Evolutionary conservation across 78 protist genomes (phyloP), one percentile per base, ranked within the genome.

Genomic region (Dictyostelium firmibasis): DNA sequence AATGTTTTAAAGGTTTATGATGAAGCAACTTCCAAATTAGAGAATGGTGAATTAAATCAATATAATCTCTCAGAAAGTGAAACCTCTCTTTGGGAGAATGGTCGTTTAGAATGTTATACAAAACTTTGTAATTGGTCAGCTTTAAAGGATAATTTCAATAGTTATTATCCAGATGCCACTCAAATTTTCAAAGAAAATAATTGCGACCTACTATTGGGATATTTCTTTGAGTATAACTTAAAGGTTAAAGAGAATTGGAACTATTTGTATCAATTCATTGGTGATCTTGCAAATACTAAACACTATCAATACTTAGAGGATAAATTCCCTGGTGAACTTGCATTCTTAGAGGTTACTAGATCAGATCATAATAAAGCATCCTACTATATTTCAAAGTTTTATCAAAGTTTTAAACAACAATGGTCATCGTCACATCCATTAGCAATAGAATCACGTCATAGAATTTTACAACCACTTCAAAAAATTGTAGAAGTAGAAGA

Each of bases 221-320:
- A 92, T 67, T 86, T 72, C 62, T 29, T 96, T 18, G 70, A 78
- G 31, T 86, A 14, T 62, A 72, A 76, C 38, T 50, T 92, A 9
- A 96, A 96, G 84, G 93, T 77, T 2, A 96, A 96, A 53, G 95
- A 91, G 33, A 81, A 91, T 36, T 96, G 97, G 97, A 78, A 70
- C 0, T 81, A 29, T 20, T 81, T 96, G 11, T 96, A 83, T 36
- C 86, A 77, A 41, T 96, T 96, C 64, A 81, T 96, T 35, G 36
- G 70, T 18, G 41, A 86, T 18, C 69, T 83, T 6, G 79, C 38
- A 72, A 35, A 25, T 14, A 83, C 83, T 2, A 47, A 72, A 4
- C 91, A 83, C 69, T 57, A 83, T 74, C 76, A 62, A 14, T 72
- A 81, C 2, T 27, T 95, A 31, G 97, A 93, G 20, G n/a, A 62